Evolutionary conservation across 306 rosid genomes (phyloP).

Genomic region (Spatholobus suberectus): DNA sequence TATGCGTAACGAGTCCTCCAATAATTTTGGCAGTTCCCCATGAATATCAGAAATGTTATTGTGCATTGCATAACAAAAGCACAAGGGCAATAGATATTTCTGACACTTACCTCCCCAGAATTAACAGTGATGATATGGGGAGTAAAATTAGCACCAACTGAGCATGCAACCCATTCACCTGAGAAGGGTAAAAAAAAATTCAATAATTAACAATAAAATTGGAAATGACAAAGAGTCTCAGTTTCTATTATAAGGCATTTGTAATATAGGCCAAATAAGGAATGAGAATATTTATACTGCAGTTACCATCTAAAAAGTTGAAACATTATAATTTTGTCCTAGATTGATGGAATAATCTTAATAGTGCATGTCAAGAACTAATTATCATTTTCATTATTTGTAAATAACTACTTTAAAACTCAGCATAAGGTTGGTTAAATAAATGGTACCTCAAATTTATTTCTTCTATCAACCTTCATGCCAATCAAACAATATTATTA

Average conservation of each 20-base stretch:
- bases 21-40: conserved; percentile 18
- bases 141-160: conserved; percentile 91
- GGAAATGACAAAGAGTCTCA: conserved; percentile 19
- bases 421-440: conserved; percentile 2
- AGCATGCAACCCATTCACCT: conserved; percentile 94
- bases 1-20: not conserved
- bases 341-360: conserved; percentile 9
- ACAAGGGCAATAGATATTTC: conserved; percentile 14
- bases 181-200: conserved; percentile 16
- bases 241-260: conserved; percentile 25
- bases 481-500: not conserved
- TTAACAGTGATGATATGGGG: conserved; percentile 94
- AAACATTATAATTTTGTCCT: not conserved
- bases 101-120: conserved; percentile 80
- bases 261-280: conserved; percentile 19
- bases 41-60: conserved; percentile 15
- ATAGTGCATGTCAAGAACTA: conserved; percentile 10
- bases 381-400: not conserved
- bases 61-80: not conserved
- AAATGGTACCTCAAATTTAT: not conserved
- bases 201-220: conserved; percentile 13
- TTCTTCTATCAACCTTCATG: not conserved
- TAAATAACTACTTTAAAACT: conserved; percentile 1
- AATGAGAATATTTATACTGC: not conserved
- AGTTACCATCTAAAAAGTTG: conserved; percentile 6